Evolutionary conservation across 139 green algal genomes (phyloP).

Genomic region (Micractinium sp.): DNA sequence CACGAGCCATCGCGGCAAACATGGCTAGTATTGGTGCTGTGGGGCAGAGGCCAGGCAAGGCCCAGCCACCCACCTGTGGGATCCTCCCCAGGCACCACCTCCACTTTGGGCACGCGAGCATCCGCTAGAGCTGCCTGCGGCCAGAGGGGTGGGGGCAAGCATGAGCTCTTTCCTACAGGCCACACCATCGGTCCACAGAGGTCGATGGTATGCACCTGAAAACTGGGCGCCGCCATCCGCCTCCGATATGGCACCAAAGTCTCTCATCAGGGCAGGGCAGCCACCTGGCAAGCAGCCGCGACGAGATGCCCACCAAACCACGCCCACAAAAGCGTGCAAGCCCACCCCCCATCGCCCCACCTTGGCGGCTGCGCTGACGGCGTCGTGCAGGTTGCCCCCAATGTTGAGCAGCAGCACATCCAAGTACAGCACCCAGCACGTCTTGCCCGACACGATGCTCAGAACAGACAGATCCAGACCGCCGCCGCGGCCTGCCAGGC

Average conservation of each 20-base stretch:
- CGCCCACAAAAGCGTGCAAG: neutral
- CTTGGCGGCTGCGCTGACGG: conserved; percentile 73
- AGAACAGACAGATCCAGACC: conserved; percentile 71
- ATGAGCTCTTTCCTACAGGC: neutral
- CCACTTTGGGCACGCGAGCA: conserved; percentile 65
- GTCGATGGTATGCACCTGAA: too few relatives aligned
- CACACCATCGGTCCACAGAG: too few relatives aligned
- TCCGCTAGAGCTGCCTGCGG: conserved; percentile 67
- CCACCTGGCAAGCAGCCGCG: neutral
- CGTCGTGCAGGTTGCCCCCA: conserved; percentile 84
- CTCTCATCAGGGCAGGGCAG: too few relatives aligned
- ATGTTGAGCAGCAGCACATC: conserved; percentile 86
- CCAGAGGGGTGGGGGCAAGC: too few relatives aligned
- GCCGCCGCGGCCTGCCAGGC: neutral
- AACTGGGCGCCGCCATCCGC: neutral
- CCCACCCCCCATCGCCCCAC: conserved; percentile 6
- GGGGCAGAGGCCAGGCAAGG: too few relatives aligned
- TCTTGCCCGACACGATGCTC: conserved; percentile 80
- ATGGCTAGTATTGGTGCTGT: too few relatives aligned
- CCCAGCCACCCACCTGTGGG: neutral
- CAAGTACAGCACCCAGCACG: conserved; percentile 83
- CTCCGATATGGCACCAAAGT: too few relatives aligned
- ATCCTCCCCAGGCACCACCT: conserved; percentile 52
- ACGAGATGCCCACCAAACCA: neutral
- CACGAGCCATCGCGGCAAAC: too few relatives aligned